Evolutionary conservation across 805 yeast species (phyloP), one percentile per base, ranked within the genome.

Genomic region (Yarrowia bubula): DNA sequence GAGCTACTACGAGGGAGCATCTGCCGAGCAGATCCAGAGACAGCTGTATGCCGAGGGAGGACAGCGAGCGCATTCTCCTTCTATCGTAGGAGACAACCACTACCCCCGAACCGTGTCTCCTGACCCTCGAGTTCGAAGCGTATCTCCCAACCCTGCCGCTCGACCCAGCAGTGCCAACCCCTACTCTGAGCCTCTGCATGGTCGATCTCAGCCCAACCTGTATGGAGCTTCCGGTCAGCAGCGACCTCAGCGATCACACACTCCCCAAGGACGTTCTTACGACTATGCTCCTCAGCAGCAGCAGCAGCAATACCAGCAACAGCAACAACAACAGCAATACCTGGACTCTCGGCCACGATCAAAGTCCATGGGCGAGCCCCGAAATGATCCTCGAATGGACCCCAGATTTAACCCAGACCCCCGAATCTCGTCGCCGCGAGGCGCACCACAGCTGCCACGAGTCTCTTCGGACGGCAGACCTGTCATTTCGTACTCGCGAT

Each of bases 401-500:
- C 64, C 64, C 33, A 11, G 64, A 37, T 58, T 43, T 17, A 58
- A 58, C 43, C n/a, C 43, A 60, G 50, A 66, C 58, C 22, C 66
- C 69, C 18, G 60, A 51, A 32, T 69, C 69, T 57, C 51, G 33
- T 43, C 64, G n/a, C 64, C 64, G 4, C 41, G 64, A 44, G 64
- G 64, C 35, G 64, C 64, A 33, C 64, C 64, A 31, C 64, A 58
- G 35, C 72, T 83, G 8, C 89, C 89, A 3, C 70, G 78, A 0
- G 71, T 75, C 7, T 78, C 87, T 0, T 75, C 80, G 3, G 85
- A 83, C 61, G 89, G 89, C 1, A 79, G 81, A 64, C 79, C 80
- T 10, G 85, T 86, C 1, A 67, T 85, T 4, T 75, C 79, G 51
- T 84, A 85, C 67, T 78, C 81, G 15, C 78, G 80, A 48, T 89